Percentiles rank a stretch among this genome's conserved stretches.
These are phyloP conservation scores for Geotrichum carabidarum DNA, from an alignment of 1,139 yeast genomes.

Conservation along the genomic window DNA sequence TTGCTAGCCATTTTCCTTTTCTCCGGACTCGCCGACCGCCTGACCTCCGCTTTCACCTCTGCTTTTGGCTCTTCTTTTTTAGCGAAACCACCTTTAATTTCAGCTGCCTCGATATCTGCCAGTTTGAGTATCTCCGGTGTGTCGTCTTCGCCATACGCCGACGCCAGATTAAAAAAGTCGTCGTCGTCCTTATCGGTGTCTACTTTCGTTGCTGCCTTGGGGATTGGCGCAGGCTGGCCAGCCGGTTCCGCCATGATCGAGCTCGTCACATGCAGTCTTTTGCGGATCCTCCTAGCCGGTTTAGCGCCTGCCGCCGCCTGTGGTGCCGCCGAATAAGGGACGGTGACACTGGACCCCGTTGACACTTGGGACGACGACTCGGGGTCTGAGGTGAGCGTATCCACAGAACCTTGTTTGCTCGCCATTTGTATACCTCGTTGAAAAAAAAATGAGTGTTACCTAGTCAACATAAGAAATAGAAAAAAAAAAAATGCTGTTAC, in stretches of 20 bases:
- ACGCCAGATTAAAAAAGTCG: slow-evolving; percentile 14
- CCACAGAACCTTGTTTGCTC: too few species aligned
- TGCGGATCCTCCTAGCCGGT: not conserved
- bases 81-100: not conserved
- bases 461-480: too few species aligned
- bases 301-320: not conserved
- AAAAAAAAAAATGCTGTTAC: too few species aligned
- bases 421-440: too few species aligned
- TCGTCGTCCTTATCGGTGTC: not conserved
- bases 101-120: not conserved
- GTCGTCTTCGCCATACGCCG: slow-evolving; percentile 3
- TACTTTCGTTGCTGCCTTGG: not conserved
- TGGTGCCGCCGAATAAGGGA: too few species aligned
- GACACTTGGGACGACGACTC: too few species aligned
- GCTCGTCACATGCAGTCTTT: not conserved
- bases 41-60: not conserved
- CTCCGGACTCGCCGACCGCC: not conserved
- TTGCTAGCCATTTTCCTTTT: not conserved
- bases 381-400: too few species aligned
- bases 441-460: too few species aligned
- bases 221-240: not conserved
- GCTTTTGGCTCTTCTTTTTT: not conserved
- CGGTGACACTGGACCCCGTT: too few species aligned
- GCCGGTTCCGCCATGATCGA: not conserved
- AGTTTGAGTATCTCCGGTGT: not conserved